These are phyloP conservation scores for Vararia minispora DNA, from an alignment of 768 basidiomycete genomes.

Conservation along the genomic window DNA sequence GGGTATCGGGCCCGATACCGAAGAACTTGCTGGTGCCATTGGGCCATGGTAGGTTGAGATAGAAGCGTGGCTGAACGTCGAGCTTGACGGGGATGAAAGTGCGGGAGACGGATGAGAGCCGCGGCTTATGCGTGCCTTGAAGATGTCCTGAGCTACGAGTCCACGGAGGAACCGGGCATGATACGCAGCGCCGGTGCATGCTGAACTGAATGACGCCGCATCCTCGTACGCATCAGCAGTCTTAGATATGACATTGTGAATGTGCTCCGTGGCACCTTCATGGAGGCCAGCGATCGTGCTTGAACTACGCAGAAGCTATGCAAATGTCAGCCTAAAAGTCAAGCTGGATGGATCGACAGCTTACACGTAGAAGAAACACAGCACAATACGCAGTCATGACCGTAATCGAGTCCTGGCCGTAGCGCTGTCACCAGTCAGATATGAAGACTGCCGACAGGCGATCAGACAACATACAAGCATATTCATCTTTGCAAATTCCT, in stretches of 20 bases:
- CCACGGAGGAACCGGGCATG: constrained; percentile 73
- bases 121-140: constrained; percentile 30
- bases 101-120: no score
- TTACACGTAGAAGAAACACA: constrained; percentile 66
- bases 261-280: constrained; percentile 51
- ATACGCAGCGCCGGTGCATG: constrained; percentile 57
- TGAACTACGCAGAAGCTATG: constrained; percentile 59
- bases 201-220: constrained; percentile 48
- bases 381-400: constrained; percentile 84
- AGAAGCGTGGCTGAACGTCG: no score
- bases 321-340: constrained; percentile 2
- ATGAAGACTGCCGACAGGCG: background rate
- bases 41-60: no score
- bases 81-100: no score
- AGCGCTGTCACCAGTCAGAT: constrained; percentile 38
- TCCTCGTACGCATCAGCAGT: constrained; percentile 74
- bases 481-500: constrained; percentile 62
- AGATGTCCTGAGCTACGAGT: constrained; percentile 52
- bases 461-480: constrained; percentile 45
- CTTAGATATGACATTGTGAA: constrained; percentile 51
- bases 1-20: no score
- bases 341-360: constrained; percentile 4
- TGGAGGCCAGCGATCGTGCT: constrained; percentile 45
- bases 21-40: no score
- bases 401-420: constrained; percentile 75